Evolutionary conservation across 768 basidiomycete genomes (phyloP).

Genomic region (Mycena olivaceomarginata): DNA sequence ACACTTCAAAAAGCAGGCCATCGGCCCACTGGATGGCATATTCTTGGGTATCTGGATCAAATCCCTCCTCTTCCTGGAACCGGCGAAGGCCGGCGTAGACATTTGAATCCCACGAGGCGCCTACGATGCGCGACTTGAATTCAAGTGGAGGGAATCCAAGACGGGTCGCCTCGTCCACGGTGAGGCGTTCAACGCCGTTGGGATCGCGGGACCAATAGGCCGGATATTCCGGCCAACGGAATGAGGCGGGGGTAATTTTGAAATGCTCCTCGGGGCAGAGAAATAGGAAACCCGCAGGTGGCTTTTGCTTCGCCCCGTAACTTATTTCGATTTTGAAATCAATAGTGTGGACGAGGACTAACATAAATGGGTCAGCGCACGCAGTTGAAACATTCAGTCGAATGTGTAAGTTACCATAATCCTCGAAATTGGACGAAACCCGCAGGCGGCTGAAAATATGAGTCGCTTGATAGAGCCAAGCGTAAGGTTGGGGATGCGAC

Average conservation of each 20-base stretch:
- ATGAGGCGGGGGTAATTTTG: slow-evolving; percentile 23
- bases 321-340: slow-evolving; percentile 25
- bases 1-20: slow-evolving; percentile 17
- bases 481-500: slow-evolving; percentile 18
- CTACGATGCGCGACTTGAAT: slow-evolving; percentile 27
- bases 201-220: slow-evolving; percentile 30
- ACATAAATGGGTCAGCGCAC: slow-evolving; percentile 25
- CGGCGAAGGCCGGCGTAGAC: slow-evolving; percentile 28
- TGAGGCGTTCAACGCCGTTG: slow-evolving; percentile 25
- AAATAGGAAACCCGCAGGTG: slow-evolving; percentile 25
- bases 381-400: slow-evolving; percentile 24
- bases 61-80: slow-evolving; percentile 23
- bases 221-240: slow-evolving; percentile 30
- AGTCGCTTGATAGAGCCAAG: slow-evolving; percentile 29
- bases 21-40: slow-evolving; percentile 18
- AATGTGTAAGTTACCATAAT: slow-evolving; percentile 29
- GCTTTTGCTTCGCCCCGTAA: slow-evolving; percentile 29
- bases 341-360: slow-evolving; percentile 28
- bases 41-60: slow-evolving; percentile 19
- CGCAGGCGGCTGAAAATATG: slow-evolving; percentile 30
- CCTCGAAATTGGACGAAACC: slow-evolving; percentile 29
- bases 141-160: slow-evolving; percentile 28
- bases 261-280: slow-evolving; percentile 28
- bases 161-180: slow-evolving; percentile 20
- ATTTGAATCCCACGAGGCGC: slow-evolving; percentile 22